These are phyloP conservation scores for Beauveria caledonica DNA, from an alignment of 2,329 filamentous ascomycete genomes.

Conservation along the genomic window DNA sequence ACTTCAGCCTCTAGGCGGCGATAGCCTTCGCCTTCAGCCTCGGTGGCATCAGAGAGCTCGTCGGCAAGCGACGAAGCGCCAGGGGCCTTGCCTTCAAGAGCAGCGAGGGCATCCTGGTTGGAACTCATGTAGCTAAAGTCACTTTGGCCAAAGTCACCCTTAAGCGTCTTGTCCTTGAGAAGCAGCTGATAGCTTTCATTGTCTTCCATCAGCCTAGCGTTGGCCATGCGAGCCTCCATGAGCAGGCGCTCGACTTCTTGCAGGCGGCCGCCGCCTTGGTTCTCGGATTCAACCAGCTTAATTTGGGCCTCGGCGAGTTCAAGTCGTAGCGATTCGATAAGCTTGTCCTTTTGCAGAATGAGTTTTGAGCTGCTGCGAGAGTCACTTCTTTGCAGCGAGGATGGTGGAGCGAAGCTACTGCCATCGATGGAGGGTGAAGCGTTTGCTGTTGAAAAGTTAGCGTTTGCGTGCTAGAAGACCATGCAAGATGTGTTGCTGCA, in stretches of 20 bases:
- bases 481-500: neutral
- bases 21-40: conserved; percentile 51
- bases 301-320: conserved; percentile 94
- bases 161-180: conserved; percentile 88
- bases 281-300: conserved; percentile 89
- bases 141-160: conserved; percentile 79
- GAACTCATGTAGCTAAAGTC: conserved; percentile 67
- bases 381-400: conserved; percentile 77
- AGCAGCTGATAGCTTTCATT: conserved; percentile 97
- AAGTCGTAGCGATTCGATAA: conserved; percentile 85
- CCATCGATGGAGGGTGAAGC: conserved; percentile 63
- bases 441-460: conserved; percentile 29
- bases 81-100: conserved; percentile 48
- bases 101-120: conserved; percentile 57
- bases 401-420: conserved; percentile 78
- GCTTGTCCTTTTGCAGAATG: conserved; percentile 88
- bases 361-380: conserved; percentile 85
- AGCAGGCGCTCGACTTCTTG: conserved; percentile 86
- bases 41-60: conserved; percentile 66
- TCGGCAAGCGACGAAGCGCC: conserved; percentile 65
- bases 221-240: conserved; percentile 89
- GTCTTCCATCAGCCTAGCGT: conserved; percentile 93
- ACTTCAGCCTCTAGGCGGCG: conserved; percentile 71
- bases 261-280: conserved; percentile 77
- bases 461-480: neutral